Evolutionary conservation across 1,284 basidiomycete species (phyloP).

Genomic region (Ganoderma meredithae): DNA sequence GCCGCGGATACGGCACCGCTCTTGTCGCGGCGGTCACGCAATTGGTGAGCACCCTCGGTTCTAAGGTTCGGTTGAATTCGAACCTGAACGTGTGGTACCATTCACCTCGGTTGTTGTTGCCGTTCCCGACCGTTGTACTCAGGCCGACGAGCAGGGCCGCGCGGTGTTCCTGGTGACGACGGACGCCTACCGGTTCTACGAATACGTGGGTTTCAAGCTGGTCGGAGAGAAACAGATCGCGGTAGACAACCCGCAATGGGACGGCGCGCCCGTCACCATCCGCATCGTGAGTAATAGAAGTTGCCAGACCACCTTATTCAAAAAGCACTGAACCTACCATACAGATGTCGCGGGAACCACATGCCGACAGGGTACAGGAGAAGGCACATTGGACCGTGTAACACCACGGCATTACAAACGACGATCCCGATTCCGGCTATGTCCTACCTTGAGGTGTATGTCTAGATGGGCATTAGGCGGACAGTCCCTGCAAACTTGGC

Average conservation of each 20-base stretch:
- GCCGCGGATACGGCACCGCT: slow-evolving; percentile 20
- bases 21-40: slow-evolving; percentile 8
- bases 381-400: neutral
- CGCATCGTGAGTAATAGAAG: slow-evolving; percentile 7
- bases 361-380: neutral
- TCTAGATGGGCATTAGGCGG: neutral
- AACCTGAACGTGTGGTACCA: too few relatives aligned
- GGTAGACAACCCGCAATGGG: slow-evolving; percentile 15
- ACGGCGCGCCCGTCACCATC: slow-evolving; percentile 5
- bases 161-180: slow-evolving; percentile 14
- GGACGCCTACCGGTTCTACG: slow-evolving; percentile 19
- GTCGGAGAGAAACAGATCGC: slow-evolving; percentile 9
- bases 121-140: neutral
- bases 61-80: too few relatives aligned
- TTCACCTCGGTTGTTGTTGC: neutral
- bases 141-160: slow-evolving; percentile 13
- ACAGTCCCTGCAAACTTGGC: neutral
- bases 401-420: neutral
- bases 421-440: neutral
- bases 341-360: neutral
- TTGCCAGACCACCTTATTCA: neutral
- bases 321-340: neutral
- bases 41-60: neutral
- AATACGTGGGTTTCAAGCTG: slow-evolving; percentile 11
- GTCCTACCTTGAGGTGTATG: neutral